Conservation (phyloP, 345 rosid genomes). For the Salix udensis region DNA sequence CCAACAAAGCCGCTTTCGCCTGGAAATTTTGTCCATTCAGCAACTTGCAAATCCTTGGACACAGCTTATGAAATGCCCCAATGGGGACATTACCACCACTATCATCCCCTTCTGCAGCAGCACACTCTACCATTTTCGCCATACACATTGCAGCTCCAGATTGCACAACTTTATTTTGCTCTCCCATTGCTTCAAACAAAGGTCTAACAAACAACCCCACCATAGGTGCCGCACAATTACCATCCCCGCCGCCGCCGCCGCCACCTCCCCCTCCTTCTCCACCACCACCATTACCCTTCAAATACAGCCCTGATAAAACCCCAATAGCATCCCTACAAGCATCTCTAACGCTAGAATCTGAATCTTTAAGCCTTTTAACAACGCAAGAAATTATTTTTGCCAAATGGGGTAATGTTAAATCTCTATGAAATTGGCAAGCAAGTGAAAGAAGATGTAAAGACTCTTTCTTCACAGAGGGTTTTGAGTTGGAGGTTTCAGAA, state of each 20-base stretch:
- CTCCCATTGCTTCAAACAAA: slow-evolving; percentile 93
- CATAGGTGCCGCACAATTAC: slow-evolving; percentile 36
- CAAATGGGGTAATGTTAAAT: slow-evolving; percentile 63
- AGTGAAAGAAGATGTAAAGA: slow-evolving; percentile 65
- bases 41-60: slow-evolving; percentile 86
- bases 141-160: slow-evolving; percentile 84
- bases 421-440: slow-evolving; percentile 55
- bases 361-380: slow-evolving; percentile 70
- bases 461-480: slow-evolving; percentile 87
- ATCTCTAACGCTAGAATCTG: slow-evolving; percentile 91
- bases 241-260: neutral
- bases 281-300: slow-evolving; percentile 36
- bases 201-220: slow-evolving; percentile 84
- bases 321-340: slow-evolving; percentile 91
- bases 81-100: slow-evolving; percentile 37
- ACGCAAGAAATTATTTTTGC: slow-evolving; percentile 66
- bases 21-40: slow-evolving; percentile 72
- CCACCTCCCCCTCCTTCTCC: slow-evolving; percentile 27
- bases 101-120: slow-evolving; percentile 22
- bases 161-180: slow-evolving; percentile 88
- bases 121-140: slow-evolving; percentile 88
- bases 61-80: slow-evolving; percentile 71
- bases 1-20: slow-evolving; percentile 80
- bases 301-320: slow-evolving; percentile 54
- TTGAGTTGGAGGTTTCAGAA: slow-evolving; percentile 58